A percentile compares a stretch with the other conserved stretches of the same genome.
Conservation (phyloP, 1,139 yeast species). For the Hemisphaericaspora xylanilytica region DNA sequence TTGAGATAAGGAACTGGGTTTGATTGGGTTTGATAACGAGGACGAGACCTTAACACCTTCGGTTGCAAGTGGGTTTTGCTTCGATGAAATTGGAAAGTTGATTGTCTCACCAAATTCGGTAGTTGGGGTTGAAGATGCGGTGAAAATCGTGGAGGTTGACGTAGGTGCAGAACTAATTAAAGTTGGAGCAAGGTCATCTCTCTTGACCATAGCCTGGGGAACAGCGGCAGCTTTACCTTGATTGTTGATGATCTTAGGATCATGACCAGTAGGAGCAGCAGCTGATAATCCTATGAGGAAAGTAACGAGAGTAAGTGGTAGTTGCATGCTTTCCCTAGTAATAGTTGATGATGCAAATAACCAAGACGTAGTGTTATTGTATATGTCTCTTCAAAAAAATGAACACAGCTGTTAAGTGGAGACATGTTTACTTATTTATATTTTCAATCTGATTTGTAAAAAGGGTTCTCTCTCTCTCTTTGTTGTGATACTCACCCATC, state of each 20-base stretch:
- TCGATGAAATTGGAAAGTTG: conserved; percentile 5
- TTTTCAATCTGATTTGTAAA: too few relatives aligned
- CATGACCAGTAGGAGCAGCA: neutral
- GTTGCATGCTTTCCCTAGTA: too few relatives aligned
- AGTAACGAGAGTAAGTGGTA: too few relatives aligned
- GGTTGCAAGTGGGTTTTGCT: conserved; percentile 6
- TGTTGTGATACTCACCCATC: too few relatives aligned
- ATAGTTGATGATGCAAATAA: too few relatives aligned
- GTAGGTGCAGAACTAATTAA: conserved; percentile 1
- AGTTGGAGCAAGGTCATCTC: conserved; percentile 2
- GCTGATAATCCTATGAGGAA: neutral
- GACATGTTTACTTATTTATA: too few relatives aligned
- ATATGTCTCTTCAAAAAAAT: too few relatives aligned
- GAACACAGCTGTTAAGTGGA: too few relatives aligned
- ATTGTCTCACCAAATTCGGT: conserved; percentile 2
- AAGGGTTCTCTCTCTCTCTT: too few relatives aligned
- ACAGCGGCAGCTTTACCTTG: conserved; percentile 3
- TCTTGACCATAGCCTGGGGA: neutral
- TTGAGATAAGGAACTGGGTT: conserved; percentile 5
- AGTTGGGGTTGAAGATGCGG: conserved; percentile 1
- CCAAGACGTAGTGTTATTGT: too few relatives aligned
- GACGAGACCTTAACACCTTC: conserved; percentile 5
- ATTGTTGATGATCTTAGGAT: neutral
- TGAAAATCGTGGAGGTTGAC: conserved; percentile 2
- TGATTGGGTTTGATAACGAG: conserved; percentile 5